Conservation (phyloP, 371 early-diverging fungal species). For the Haplosporangium sp. region DNA sequence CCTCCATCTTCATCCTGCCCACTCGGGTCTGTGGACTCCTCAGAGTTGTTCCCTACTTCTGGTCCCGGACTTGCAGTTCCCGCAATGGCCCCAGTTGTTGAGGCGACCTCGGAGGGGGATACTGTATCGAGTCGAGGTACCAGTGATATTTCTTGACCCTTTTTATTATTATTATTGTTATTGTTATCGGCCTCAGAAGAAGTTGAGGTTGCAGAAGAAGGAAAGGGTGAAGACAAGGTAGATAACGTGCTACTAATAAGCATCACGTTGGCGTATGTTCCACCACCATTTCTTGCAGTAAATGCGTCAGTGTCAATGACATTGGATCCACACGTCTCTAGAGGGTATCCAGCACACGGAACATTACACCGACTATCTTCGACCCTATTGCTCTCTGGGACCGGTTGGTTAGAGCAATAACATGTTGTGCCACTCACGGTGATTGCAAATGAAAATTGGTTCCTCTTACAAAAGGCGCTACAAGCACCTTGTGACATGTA, state of each 20-base stretch:
- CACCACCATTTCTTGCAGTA: background rate
- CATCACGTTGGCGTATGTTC: slow-evolving; percentile 23
- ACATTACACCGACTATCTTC: slow-evolving; percentile 23
- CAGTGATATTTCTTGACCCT: background rate
- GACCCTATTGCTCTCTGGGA: slow-evolving; percentile 9
- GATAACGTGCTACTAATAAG: slow-evolving; percentile 11
- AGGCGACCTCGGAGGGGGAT: background rate
- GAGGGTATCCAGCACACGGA: slow-evolving; percentile 38
- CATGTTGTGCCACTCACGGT: slow-evolving; percentile 18
- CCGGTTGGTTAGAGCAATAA: slow-evolving; percentile 24
- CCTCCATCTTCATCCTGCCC: slow-evolving; percentile 5
- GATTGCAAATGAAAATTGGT: slow-evolving; percentile 21
- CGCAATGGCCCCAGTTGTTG: too few species aligned
- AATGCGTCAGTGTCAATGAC: background rate
- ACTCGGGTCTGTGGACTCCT: slow-evolving; percentile 5
- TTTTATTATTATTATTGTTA: background rate
- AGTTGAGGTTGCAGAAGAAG: background rate
- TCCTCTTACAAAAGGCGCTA: slow-evolving; percentile 22
- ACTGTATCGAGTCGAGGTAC: background rate
- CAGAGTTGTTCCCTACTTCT: background rate
- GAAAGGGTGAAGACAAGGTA: background rate
- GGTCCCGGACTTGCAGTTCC: background rate
- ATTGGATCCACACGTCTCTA: slow-evolving; percentile 41
- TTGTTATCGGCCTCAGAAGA: background rate
- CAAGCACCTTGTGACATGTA: slow-evolving; percentile 48